Evolutionary conservation across 768 basidiomycete genomes (phyloP).

Genomic region (Podaxis sp.): DNA sequence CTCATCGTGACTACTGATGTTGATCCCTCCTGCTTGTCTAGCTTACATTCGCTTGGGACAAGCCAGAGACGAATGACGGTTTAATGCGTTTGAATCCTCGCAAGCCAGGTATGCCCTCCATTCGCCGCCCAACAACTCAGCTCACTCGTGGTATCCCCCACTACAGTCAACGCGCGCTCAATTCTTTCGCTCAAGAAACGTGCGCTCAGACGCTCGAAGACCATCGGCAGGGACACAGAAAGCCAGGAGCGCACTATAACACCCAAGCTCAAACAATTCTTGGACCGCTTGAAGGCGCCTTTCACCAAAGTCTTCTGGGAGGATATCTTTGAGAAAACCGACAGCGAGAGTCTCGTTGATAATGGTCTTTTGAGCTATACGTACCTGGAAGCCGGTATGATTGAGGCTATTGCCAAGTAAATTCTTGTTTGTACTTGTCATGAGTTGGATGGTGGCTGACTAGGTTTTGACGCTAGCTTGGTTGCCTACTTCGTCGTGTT

Average conservation of each 20-base stretch:
- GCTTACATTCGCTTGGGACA: conserved; percentile 75
- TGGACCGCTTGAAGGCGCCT: conserved; percentile 44
- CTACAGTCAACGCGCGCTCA: conserved; percentile 54
- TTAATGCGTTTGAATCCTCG: conserved; percentile 68
- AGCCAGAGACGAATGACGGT: conserved; percentile 63
- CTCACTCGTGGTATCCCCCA: not conserved
- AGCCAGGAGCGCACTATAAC: conserved; percentile 43
- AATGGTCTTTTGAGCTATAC: conserved; percentile 62
- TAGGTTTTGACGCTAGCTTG: conserved; percentile 35
- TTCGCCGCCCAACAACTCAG: not conserved
- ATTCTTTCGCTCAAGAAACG: conserved; percentile 53
- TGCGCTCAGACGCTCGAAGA: conserved; percentile 57
- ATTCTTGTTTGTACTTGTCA: conserved; percentile 20
- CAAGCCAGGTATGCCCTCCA: conserved; percentile 49
- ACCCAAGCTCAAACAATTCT: conserved; percentile 36
- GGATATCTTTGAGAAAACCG: conserved; percentile 49
- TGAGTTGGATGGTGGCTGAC: not conserved
- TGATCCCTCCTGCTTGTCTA: conserved; percentile 19
- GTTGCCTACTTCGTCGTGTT: conserved; percentile 69
- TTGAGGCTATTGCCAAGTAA: conserved; percentile 58
- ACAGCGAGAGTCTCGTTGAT: conserved; percentile 64
- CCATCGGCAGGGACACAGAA: conserved; percentile 53
- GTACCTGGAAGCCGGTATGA: conserved; percentile 64
- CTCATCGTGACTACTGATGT: not conserved
- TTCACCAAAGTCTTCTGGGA: conserved; percentile 64